phyloP scores from a whole-genome alignment of 495 filamentous ascomycete species.

The Lasiosphaeria ovina region DNA sequence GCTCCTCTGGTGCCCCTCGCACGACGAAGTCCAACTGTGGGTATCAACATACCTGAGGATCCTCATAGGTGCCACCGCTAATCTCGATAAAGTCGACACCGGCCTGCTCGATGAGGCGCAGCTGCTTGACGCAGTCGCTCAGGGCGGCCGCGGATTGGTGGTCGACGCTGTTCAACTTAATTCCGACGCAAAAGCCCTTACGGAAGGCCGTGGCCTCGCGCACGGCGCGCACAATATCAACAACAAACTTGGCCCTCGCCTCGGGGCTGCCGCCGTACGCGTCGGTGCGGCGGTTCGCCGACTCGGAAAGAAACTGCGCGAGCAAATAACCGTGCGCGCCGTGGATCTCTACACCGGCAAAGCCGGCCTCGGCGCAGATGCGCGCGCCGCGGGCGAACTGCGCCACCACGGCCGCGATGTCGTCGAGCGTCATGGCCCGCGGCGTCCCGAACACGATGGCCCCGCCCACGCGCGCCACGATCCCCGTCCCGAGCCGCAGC shows the following conservation, averaged over 20 bases:
- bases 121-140: conserved; percentile 52
- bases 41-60: conserved; percentile 39
- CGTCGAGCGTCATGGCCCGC: conserved; percentile 50
- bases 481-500: conserved; percentile 33
- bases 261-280: conserved; percentile 65
- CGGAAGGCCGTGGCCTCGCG: conserved; percentile 38
- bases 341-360: conserved; percentile 74
- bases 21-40: not conserved
- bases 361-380: conserved; percentile 65
- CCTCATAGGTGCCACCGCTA: conserved; percentile 57
- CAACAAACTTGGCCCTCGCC: conserved; percentile 59
- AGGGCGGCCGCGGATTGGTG: conserved; percentile 43
- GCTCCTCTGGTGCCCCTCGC: not conserved
- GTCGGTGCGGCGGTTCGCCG: conserved; percentile 61
- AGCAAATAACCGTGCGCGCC: conserved; percentile 72
- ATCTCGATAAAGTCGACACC: conserved; percentile 65
- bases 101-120: conserved; percentile 48
- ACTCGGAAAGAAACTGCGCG: conserved; percentile 66
- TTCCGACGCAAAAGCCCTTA: conserved; percentile 52
- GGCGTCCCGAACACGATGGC: conserved; percentile 58
- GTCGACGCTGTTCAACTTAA: conserved; percentile 65
- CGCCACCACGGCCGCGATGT: conserved; percentile 53
- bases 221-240: conserved; percentile 64
- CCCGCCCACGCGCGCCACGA: conserved; percentile 50
- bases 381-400: conserved; percentile 59